Conservation (phyloP, 768 basidiomycete genomes). For the Suillus plorans region DNA sequence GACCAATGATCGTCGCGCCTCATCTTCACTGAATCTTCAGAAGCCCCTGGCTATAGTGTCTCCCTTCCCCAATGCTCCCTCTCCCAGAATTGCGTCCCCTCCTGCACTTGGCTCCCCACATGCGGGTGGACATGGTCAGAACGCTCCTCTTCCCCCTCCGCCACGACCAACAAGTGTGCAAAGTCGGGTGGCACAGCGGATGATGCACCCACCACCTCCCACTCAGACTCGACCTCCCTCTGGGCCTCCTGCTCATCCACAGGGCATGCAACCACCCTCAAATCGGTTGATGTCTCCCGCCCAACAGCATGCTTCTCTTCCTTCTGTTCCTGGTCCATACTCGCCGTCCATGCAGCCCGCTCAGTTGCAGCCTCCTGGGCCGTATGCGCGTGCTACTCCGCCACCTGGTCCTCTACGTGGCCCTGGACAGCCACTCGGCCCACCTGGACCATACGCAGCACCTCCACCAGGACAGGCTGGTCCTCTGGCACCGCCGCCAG, state of each 20-base stretch:
- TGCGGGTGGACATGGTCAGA: slow-evolving; percentile 29
- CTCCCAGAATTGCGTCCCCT: slow-evolving; percentile 27
- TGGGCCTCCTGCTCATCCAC: slow-evolving; percentile 34
- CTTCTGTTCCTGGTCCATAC: slow-evolving; percentile 31
- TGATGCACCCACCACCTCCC: slow-evolving; percentile 37
- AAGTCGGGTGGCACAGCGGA: slow-evolving; percentile 40
- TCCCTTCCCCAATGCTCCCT: slow-evolving; percentile 79
- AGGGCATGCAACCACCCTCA: slow-evolving; percentile 36
- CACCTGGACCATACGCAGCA: slow-evolving; percentile 28
- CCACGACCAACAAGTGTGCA: slow-evolving; percentile 49
- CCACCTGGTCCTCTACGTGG: slow-evolving; percentile 37
- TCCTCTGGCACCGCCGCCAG: slow-evolving; percentile 17
- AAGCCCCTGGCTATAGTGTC: slow-evolving; percentile 78
- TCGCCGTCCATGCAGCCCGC: slow-evolving; percentile 29
- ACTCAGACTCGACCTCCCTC: slow-evolving; percentile 29
- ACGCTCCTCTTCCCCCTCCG: slow-evolving; percentile 37
- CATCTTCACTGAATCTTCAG: slow-evolving; percentile 43
- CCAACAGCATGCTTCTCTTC: slow-evolving; percentile 39
- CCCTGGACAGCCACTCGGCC: slow-evolving; percentile 27
- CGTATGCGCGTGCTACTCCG: slow-evolving; percentile 41
- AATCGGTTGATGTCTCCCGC: slow-evolving; percentile 49
- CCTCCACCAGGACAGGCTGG: slow-evolving; percentile 15
- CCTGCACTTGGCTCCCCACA: slow-evolving; percentile 53
- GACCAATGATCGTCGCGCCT: slow-evolving; percentile 46
- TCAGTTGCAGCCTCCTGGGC: slow-evolving; percentile 31